These are phyloP conservation scores for Suillus tomentosus DNA, from an alignment of 768 basidiomycete species.

Conservation along the genomic window DNA sequence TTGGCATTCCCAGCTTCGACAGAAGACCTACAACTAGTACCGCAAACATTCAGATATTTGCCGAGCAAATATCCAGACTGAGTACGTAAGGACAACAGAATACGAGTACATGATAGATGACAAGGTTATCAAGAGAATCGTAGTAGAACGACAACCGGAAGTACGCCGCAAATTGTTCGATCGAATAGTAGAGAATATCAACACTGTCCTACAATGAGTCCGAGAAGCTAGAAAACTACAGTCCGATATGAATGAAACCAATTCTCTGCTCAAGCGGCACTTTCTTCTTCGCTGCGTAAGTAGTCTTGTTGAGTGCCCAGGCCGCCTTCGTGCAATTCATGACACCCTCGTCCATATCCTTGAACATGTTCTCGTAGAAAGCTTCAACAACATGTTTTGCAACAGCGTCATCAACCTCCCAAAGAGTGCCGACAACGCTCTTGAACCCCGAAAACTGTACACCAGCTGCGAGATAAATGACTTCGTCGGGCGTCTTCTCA, in stretches of 20 bases:
- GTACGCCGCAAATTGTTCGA: background rate
- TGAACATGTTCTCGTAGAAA: conserved; percentile 18
- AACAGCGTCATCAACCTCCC: conserved; percentile 19
- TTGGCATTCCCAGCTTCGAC: too few relatives aligned
- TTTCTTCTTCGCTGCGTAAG: background rate
- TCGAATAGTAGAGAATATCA: background rate
- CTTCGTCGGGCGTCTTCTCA: conserved; percentile 19
- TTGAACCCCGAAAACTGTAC: conserved; percentile 27
- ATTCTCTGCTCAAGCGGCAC: conserved; percentile 17
- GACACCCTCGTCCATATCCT: conserved; percentile 1
- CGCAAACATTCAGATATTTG: background rate
- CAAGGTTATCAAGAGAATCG: background rate
- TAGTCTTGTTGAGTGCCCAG: conserved; percentile 13
- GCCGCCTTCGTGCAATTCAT: conserved; percentile 15
- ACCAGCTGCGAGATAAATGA: conserved; percentile 28
- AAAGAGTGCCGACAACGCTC: conserved; percentile 29
- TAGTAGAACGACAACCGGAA: background rate
- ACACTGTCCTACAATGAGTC: background rate
- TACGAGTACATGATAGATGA: background rate
- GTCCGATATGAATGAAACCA: conserved; percentile 19
- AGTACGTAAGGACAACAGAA: background rate
- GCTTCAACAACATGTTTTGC: conserved; percentile 10
- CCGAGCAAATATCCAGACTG: background rate
- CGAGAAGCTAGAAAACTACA: background rate
- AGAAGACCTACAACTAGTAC: background rate